Base-by-base conservation (phyloP, 2,329 filamentous ascomycete species). In the Onygenales sp. region DNA sequence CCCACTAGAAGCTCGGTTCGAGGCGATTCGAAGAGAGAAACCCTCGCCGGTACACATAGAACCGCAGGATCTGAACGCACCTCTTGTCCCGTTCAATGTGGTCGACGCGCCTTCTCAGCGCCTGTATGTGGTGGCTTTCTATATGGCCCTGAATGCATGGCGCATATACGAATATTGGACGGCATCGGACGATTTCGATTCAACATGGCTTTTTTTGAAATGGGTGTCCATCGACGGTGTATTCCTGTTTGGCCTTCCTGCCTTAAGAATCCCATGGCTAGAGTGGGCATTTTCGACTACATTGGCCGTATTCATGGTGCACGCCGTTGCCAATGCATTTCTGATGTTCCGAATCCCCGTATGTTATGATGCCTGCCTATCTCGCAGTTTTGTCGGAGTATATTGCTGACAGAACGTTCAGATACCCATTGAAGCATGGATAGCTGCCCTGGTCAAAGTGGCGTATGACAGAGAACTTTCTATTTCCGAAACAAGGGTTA, bases 391-490 rank as follows among this genome's bases (percentile, higher is more conserved):
- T 7, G 35, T 33, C 3, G 13, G 11, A 9, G 14, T 8, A 7
- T 14, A 31, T 11, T 50, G 39, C 51, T 59, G 43, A 58, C 36
- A 11, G 42, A n/a, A 35, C 13, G 5, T 43, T 36, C 59, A 87
- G 79, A 77, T 93, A 45, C 90, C 90, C 2, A 76, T 91, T 62
- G 80, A 85, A 59, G 75, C 84, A 43, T 91, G 85, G 80, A 71
- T 94, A 42, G 74, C 88, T 46, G 84, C 82, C 44, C 67, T 94
- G 48, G 78, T 84, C 58, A 93, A 89, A 71, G 76, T 94, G 58
- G 79, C 96, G 50, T 97, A 93, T 73, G 91, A 97, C 67, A 86
- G 89, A 64, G 93, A 98, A 72, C 74, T 95, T 56, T 89, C 92
- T 50, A 86, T 98, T 60, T 93, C 89, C n/a, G 94, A 96, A 69